These are phyloP conservation scores for Cytidiella melzeri DNA, from an alignment of 768 basidiomycete species.

Conservation along the genomic window DNA sequence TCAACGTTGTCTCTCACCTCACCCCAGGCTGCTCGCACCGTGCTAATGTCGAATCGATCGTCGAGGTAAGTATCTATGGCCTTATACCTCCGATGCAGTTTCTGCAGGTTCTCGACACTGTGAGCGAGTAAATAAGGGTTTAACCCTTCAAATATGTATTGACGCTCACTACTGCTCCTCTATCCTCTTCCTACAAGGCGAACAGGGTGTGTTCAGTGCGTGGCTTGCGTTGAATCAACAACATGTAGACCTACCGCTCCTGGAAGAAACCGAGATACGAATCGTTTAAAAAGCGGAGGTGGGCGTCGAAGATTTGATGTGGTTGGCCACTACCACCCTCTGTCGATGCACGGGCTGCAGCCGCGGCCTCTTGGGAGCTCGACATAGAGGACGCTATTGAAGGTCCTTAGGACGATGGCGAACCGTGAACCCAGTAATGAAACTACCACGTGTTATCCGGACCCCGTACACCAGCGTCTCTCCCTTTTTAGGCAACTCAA, in stretches of 20 bases:
- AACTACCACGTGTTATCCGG: conserved; percentile 12
- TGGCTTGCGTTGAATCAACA: conserved; percentile 10
- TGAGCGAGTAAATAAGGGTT: not conserved
- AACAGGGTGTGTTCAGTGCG: conserved; percentile 6
- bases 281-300: conserved; percentile 63
- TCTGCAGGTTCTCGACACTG: conserved; percentile 71
- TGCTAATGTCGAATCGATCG: conserved; percentile 59
- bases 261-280: conserved; percentile 81
- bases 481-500: too few relatives aligned
- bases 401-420: not conserved
- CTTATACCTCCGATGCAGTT: conserved; percentile 65
- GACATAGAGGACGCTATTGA: conserved; percentile 17
- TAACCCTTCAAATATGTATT: not conserved
- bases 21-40: conserved; percentile 69
- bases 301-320: conserved; percentile 63
- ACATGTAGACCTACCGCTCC: conserved; percentile 54
- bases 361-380: conserved; percentile 16
- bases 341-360: conserved; percentile 12
- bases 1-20: conserved; percentile 85
- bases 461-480: conserved; percentile 6
- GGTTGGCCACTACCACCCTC: conserved; percentile 29
- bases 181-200: conserved; percentile 56
- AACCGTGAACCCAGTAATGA: not conserved
- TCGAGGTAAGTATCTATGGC: conserved; percentile 67
- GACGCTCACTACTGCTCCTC: conserved; percentile 76